Evolutionary conservation across 805 yeast genomes (phyloP).

Genomic region (Hanseniaspora vineae): DNA sequence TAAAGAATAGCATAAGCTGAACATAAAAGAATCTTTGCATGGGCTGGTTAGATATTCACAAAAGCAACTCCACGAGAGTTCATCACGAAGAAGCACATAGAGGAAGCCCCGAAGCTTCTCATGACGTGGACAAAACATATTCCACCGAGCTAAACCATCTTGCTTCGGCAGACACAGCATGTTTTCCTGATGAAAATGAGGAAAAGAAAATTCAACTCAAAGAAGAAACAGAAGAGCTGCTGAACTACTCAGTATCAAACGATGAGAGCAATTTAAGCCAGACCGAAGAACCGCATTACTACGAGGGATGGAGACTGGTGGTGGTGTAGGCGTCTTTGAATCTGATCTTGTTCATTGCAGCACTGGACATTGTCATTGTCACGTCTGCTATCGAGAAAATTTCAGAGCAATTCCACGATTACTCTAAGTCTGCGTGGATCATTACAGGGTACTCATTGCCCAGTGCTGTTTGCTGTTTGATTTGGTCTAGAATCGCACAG

Average conservation of each 20-base stretch:
- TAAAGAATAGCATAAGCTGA: too few relatives aligned
- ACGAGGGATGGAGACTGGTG: slow-evolving; percentile 4
- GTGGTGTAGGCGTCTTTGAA: slow-evolving; percentile 11
- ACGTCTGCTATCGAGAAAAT: slow-evolving; percentile 37
- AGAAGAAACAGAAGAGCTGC: neutral
- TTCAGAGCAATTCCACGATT: slow-evolving; percentile 35
- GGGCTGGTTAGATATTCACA: too few relatives aligned
- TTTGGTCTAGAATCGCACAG: slow-evolving; percentile 47
- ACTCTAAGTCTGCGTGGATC: slow-evolving; percentile 46
- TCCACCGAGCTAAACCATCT: too few relatives aligned
- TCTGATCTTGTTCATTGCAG: slow-evolving; percentile 23
- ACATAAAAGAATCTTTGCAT: too few relatives aligned
- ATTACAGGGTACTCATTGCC: slow-evolving; percentile 42
- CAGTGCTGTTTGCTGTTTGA: slow-evolving; percentile 37
- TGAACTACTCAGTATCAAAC: too few relatives aligned
- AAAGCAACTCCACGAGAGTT: too few relatives aligned
- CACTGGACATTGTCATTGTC: slow-evolving; percentile 50
- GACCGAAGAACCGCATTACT: slow-evolving; percentile 1
- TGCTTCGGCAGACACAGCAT: too few relatives aligned
- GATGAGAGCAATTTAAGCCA: neutral
- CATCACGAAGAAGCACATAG: too few relatives aligned
- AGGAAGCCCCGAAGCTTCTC: too few relatives aligned
- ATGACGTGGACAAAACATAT: too few relatives aligned
- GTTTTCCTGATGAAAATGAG: neutral
- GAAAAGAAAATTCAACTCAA: neutral